These are phyloP conservation scores for Tylopilus cervinicoccineus DNA, from an alignment of 768 basidiomycete genomes.

Conservation along the genomic window DNA sequence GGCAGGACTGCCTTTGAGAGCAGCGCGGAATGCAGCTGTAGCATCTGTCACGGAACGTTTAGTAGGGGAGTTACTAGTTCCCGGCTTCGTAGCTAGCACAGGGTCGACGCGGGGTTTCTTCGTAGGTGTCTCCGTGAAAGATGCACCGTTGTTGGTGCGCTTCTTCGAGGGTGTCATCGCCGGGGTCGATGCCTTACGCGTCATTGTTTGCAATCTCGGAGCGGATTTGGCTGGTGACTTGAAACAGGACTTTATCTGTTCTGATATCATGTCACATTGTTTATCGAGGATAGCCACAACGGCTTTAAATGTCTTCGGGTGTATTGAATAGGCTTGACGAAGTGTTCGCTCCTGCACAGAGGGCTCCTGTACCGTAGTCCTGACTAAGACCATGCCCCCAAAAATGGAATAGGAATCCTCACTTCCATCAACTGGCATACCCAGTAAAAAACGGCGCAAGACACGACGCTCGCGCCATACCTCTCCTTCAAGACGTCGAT, in stretches of 20 bases:
- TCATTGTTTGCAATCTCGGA: conserved; percentile 11
- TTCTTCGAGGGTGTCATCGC: conserved; percentile 30
- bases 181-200: background rate
- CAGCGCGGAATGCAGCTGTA: conserved; percentile 18
- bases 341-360: conserved; percentile 20
- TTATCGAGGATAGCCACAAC: conserved; percentile 19
- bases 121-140: conserved; percentile 40
- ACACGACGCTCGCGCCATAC: conserved; percentile 23
- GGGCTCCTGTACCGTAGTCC: conserved; percentile 13
- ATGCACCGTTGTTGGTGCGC: conserved; percentile 27
- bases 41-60: conserved; percentile 1
- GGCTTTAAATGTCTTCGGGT: conserved; percentile 16
- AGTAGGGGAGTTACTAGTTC: conserved; percentile 10
- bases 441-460: conserved; percentile 46
- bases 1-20: conserved; percentile 8
- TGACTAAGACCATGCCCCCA: background rate
- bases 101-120: conserved; percentile 37
- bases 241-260: conserved; percentile 18
- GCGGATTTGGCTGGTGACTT: conserved; percentile 21
- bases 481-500: conserved; percentile 15
- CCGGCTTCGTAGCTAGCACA: conserved; percentile 10
- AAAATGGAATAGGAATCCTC: background rate
- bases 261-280: conserved; percentile 23
- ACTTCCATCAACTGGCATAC: conserved; percentile 40
- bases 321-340: conserved; percentile 15